Evolutionary conservation across 1,139 yeast species (phyloP), one percentile per base, ranked within the genome.

Genomic region (Yamadazyma atmosphaerica): DNA sequence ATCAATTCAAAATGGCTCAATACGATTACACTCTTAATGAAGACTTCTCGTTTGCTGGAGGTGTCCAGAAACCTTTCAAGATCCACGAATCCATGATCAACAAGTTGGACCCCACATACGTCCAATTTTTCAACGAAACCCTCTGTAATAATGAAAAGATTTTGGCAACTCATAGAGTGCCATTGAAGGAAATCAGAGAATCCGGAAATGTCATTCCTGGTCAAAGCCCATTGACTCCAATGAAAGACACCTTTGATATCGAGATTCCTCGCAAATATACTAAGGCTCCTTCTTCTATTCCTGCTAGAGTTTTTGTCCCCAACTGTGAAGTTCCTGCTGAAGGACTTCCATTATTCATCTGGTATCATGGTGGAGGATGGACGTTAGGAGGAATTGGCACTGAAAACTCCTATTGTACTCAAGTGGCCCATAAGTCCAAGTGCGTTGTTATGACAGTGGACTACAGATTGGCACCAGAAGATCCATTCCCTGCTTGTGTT

Each of bases 331-430:
- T 54, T 21, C 78, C 77, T 1, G 55, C 38, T 2, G 55, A 48
- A 4, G 77, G 77, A 1, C 70, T 72, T 67, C 78, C 79, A 2
- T 57, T 68, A 26, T 60, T 65, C 25, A 47, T 72, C 10, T 72
- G 74, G 74, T 71, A 55, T 52, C 79, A 73, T 45, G 79, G 79
- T n/a, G 75, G 75, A 22, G 72, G 71, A 4, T 72, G 76, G 73
- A 74, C 67, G 1, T 56, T 74, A n/a, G 78, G 79, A 3, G 57
- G 60, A 35, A 67, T 73, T 34, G 52, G 43, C 38, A 68, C 78
- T 4, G 79, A 74, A 41, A 72, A 73, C 54, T 62, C 72, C 2
- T 68, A 60, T 50, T 72, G 77, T 43, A 62, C 77, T 8, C 67
- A 69, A 39, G 51, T 68, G 29, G 71, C 73, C 14, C 64, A 63